phyloP scores from a whole-genome alignment of 176 grass and related monocot genomes.

The Pontederia paniculata region DNA sequence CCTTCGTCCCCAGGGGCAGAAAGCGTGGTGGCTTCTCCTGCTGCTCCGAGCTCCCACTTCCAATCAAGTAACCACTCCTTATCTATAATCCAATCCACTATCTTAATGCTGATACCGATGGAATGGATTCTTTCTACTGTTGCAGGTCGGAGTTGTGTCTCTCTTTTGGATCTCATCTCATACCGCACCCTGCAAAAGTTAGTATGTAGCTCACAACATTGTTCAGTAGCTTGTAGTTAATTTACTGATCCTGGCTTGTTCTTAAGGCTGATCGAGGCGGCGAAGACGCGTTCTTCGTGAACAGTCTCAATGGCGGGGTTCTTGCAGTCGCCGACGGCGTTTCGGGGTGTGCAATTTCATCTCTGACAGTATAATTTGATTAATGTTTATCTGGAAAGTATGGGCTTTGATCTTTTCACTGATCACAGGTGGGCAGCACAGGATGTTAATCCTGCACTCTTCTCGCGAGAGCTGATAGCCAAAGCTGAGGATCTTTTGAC shows the following conservation, averaged over 20 bases:
- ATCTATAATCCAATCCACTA: neutral
- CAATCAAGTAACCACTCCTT: neutral
- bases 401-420: slow-evolving; percentile 23
- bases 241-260: neutral
- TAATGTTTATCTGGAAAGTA: neutral
- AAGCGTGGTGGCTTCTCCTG: neutral
- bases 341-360: slow-evolving; percentile 49
- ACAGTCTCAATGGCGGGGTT: slow-evolving; percentile 34
- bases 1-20: neutral
- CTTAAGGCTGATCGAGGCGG: slow-evolving; percentile 55
- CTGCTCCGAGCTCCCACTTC: neutral
- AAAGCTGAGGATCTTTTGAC: slow-evolving; percentile 52
- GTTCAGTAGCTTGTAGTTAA: neutral
- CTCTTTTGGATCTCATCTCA: slow-evolving; percentile 12
- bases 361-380: neutral
- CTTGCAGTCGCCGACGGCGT: slow-evolving; percentile 93
- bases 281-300: slow-evolving; percentile 78
- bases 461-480: slow-evolving; percentile 76
- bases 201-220: neutral
- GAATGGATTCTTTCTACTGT: too few species aligned
- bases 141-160: slow-evolving; percentile 20
- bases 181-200: slow-evolving; percentile 20
- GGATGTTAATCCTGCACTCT: slow-evolving; percentile 83
- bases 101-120: neutral
- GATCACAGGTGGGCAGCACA: slow-evolving; percentile 90